A percentile compares a stretch with the other conserved stretches of the same genome.
Evolutionary conservation across 371 early-diverging fungal species (phyloP).

Genomic region (Chytridiales sp.): DNA sequence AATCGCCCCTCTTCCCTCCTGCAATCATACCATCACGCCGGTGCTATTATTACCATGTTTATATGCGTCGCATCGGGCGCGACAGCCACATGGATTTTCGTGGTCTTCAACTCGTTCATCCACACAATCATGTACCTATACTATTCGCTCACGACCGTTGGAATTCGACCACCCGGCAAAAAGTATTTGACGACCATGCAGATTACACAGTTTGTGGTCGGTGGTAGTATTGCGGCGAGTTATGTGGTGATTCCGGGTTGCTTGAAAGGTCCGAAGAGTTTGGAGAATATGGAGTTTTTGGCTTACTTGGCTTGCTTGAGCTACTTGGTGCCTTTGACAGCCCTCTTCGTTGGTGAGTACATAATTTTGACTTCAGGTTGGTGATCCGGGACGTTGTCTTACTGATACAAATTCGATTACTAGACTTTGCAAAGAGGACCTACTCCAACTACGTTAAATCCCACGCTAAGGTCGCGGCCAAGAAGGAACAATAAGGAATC

Average conservation of each 20-base stretch:
- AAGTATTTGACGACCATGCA: slow-evolving; percentile 81
- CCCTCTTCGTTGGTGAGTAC: no score
- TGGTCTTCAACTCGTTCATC: slow-evolving; percentile 84
- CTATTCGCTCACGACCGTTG: slow-evolving; percentile 76
- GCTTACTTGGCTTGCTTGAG: slow-evolving; percentile 67
- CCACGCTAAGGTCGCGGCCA: no score
- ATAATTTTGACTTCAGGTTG: no score
- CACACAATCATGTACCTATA: slow-evolving; percentile 91
- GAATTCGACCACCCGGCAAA: slow-evolving; percentile 73
- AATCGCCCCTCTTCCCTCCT: slow-evolving; percentile 70
- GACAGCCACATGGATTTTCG: slow-evolving; percentile 82
- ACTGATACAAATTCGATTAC: no score
- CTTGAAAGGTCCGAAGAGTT: slow-evolving; percentile 53
- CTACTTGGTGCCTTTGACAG: slow-evolving; percentile 79
- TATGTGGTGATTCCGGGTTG: slow-evolving; percentile 72
- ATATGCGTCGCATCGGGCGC: slow-evolving; percentile 60
- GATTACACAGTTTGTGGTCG: slow-evolving; percentile 85
- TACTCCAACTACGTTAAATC: no score
- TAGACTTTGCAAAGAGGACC: no score
- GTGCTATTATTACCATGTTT: slow-evolving; percentile 83
- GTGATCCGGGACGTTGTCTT: no score
- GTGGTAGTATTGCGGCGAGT: slow-evolving; percentile 64
- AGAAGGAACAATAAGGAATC: no score
- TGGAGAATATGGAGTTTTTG: slow-evolving; percentile 23
- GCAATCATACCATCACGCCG: slow-evolving; percentile 88